Evolutionary conservation across 129 eudicot species (phyloP), one percentile per base, ranked within the genome.

Genomic region (Glebionis coronaria): DNA sequence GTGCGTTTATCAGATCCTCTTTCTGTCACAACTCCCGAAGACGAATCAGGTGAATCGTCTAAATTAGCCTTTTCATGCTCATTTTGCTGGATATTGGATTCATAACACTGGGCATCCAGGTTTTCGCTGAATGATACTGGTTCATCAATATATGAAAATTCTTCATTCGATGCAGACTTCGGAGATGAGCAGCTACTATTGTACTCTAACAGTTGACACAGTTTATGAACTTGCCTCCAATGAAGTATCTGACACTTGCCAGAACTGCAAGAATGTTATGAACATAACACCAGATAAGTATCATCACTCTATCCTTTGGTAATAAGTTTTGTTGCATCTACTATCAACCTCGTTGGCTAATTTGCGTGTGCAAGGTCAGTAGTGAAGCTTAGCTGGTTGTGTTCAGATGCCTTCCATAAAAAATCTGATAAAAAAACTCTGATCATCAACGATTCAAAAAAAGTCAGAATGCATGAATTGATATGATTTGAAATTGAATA

Each of bases 211-310:
- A 69, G 85, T 45, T 77, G 91, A 76, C 98, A 92, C 72, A 79
- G 91, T 76, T 86, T 92, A 82, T 92, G 98, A 78, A 84, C 87
- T 71, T 79, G 88, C 78, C 98, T 88, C 98, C 98, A 92, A 65
- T 92, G 98, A 65, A 83, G 69, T 78, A 92, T 92, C 61, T 92
- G 98, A 76, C 96, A 88, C 80, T 81, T 88, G 62, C 96, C 96
- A 68, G 96, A 91, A 80, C 97, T 91, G 84, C 84, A 79, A 13
- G 57, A 31, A 68, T 1, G 42, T 59, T 1, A 59, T 14, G 18
- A 5, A 5, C 31, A 25, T 60, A 35, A 59, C 2, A 3, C 3
- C n/a, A 12, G n/a, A 50, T 11, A 50, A 2, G 14, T 16, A 50
- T 16, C 1, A 3, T 44, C 13, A 8, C 10, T 13, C 50, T 8